Conservation (phyloP, 1,284 basidiomycete species). For the Puccinia novopanici region DNA sequence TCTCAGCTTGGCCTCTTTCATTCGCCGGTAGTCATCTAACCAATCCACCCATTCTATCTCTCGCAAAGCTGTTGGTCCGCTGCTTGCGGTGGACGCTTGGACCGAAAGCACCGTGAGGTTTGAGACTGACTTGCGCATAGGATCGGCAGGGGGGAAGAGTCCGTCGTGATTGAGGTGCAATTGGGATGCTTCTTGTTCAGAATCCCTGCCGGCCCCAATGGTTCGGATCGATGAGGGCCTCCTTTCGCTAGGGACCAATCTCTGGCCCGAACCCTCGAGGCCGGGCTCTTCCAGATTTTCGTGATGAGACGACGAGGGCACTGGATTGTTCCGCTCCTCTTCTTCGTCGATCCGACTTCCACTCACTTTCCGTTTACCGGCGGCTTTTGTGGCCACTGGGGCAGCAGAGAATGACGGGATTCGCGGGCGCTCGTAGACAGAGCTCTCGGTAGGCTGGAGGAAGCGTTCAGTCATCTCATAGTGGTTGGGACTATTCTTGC, state of each 20-base stretch:
- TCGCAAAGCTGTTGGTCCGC: no score
- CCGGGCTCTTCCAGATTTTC: not conserved
- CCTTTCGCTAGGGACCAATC: not conserved
- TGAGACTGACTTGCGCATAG: conserved; percentile 33
- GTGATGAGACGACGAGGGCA: not conserved
- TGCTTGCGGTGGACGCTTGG: conserved; percentile 54
- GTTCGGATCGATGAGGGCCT: conserved; percentile 16
- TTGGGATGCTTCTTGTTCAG: no score
- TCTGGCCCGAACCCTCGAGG: conserved; percentile 6
- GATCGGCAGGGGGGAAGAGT: not conserved
- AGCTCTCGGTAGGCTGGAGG: conserved; percentile 6
- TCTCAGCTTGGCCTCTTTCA: conserved; percentile 64
- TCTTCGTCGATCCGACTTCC: conserved; percentile 31
- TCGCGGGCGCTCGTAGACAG: conserved; percentile 13
- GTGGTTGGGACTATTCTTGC: not conserved
- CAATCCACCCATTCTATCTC: no score
- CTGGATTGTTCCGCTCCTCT: conserved; percentile 17
- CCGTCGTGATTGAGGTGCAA: not conserved
- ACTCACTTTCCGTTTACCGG: conserved; percentile 3
- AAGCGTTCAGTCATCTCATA: conserved; percentile 16
- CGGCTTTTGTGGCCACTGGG: not conserved
- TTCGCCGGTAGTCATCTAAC: conserved; percentile 65
- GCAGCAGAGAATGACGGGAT: conserved; percentile 23
- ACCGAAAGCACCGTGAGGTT: conserved; percentile 30
- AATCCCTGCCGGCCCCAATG: no score